phyloP scores from a whole-genome alignment of 2,329 filamentous ascomycete species.

The Apiospora arundinis region DNA sequence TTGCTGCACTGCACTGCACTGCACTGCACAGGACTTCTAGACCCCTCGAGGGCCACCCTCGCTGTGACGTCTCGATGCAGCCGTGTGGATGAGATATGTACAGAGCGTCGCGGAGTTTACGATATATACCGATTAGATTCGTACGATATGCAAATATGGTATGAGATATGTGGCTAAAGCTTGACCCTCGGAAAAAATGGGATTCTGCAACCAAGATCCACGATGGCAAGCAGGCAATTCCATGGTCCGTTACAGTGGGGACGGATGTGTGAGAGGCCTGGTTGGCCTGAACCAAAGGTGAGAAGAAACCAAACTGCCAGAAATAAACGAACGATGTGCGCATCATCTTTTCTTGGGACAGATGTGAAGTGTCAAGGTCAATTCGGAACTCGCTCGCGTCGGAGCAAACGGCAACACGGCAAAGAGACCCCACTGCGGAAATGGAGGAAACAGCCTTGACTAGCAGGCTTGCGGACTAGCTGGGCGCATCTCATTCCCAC shows the following conservation, averaged over 20 bases:
- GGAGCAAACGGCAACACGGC: neutral
- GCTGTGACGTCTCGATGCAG: constrained; percentile 7
- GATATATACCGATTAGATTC: constrained; percentile 17
- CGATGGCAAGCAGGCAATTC: constrained; percentile 4
- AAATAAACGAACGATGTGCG: constrained; percentile 5
- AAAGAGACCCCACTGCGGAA: constrained; percentile 1
- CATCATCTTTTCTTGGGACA: neutral
- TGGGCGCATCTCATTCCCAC: neutral
- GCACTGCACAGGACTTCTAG: too few species aligned
- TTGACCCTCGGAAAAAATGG: constrained; percentile 3
- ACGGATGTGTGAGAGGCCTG: neutral
- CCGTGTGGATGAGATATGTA: neutral
- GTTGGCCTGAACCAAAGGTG: neutral
- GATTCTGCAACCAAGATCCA: constrained; percentile 13
- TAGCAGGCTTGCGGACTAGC: neutral
- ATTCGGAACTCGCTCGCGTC: neutral
- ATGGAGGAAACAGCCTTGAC: constrained; percentile 1
- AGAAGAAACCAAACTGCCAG: neutral
- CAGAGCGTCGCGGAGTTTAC: neutral
- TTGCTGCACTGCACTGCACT: too few species aligned
- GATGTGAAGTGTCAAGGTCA: neutral
- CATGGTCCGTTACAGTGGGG: constrained; percentile 2
- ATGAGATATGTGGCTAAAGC: constrained; percentile 14
- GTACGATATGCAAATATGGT: constrained; percentile 18
- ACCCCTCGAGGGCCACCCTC: neutral